These are phyloP conservation scores for Botrytis pseudocinerea DNA, from an alignment of 2,329 filamentous ascomycete genomes.

Conservation along the genomic window DNA sequence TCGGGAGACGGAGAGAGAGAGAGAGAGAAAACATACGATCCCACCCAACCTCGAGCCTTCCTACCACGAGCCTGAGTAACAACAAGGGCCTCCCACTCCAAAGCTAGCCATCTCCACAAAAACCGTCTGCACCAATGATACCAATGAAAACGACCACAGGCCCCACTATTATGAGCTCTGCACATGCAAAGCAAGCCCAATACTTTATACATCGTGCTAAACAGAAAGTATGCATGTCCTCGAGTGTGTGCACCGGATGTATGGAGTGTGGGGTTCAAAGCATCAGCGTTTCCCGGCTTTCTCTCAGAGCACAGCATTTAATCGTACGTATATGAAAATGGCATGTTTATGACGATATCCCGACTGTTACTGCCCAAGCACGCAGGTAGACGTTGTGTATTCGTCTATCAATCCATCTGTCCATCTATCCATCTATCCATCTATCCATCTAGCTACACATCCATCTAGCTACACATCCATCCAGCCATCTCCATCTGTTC, in stretches of 20 bases:
- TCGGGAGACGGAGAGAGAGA: not conserved
- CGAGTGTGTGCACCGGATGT: not conserved
- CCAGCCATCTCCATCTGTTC: not conserved
- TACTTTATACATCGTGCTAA: not conserved
- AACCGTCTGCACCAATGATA: not conserved
- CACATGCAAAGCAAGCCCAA: not conserved
- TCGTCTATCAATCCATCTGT: not conserved
- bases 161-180: not conserved
- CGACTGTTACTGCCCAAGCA: not conserved
- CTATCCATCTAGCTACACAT: too few relatives aligned
- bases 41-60: not conserved
- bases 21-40: not conserved
- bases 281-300: not conserved
- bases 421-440: not conserved
- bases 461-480: not conserved
- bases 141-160: not conserved
- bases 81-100: not conserved
- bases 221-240: not conserved
- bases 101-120: not conserved
- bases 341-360: not conserved
- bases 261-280: not conserved
- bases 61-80: constrained; percentile 3
- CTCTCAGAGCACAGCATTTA: not conserved
- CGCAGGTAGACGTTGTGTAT: not conserved
- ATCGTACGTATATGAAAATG: not conserved